A percentile compares a stretch with the other conserved stretches of the same genome.
Evolutionary conservation across 2,329 filamentous ascomycete genomes (phyloP).

Genomic region (Trichoderma citrinoviride): DNA sequence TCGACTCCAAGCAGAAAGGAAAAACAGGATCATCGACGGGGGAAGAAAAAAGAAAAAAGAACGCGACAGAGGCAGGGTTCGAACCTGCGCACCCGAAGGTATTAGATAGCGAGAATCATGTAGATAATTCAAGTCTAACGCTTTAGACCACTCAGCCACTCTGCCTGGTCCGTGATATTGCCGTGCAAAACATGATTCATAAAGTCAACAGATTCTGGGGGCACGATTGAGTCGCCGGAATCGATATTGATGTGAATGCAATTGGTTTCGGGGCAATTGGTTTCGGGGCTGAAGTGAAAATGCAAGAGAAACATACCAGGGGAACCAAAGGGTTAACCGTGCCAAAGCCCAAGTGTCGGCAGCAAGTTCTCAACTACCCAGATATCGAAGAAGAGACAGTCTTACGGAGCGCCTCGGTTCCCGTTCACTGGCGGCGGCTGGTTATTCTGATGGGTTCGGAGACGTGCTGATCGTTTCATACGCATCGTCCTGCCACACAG

Average conservation of each 20-base stretch:
- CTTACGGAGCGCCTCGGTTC: not conserved
- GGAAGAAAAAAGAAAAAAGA: not conserved
- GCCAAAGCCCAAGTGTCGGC: too few species aligned
- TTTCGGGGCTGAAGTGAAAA: too few species aligned
- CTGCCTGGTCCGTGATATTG: slow-evolving; percentile 6
- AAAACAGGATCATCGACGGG: not conserved
- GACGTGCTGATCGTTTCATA: not conserved
- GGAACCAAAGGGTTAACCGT: too few species aligned
- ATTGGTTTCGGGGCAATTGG: too few species aligned
- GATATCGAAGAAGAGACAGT: not conserved
- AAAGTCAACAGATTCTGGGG: too few species aligned
- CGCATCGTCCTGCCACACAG: not conserved
- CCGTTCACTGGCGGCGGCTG: not conserved
- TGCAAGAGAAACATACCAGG: too few species aligned
- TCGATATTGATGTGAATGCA: too few species aligned
- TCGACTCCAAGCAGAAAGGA: not conserved
- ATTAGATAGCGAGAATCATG: slow-evolving; percentile 21
- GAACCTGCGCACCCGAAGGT: slow-evolving; percentile 22
- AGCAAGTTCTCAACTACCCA: too few species aligned
- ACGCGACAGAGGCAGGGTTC: slow-evolving; percentile 21
- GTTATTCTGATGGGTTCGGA: too few species aligned
- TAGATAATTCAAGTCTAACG: slow-evolving; percentile 20
- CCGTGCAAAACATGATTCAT: not conserved
- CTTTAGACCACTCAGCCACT: slow-evolving; percentile 23
- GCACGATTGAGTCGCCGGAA: too few species aligned